A percentile compares a stretch with the other conserved stretches of the same genome.
Conservation (phyloP, 768 basidiomycete species). For the Rhizopogon vinicolor region DNA sequence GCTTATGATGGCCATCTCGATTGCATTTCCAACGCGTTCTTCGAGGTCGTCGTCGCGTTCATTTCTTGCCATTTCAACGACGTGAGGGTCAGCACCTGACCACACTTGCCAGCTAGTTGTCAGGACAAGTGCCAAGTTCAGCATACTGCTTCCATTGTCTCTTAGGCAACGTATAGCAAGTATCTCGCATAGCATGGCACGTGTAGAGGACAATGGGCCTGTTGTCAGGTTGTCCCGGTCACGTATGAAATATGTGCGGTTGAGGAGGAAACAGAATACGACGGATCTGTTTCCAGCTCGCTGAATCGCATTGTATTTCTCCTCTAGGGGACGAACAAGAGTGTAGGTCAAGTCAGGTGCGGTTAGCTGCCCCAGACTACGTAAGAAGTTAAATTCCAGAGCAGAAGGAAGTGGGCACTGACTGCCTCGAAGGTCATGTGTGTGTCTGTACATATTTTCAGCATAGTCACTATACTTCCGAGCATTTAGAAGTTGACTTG, state of each 20-base stretch:
- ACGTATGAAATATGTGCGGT: conserved; percentile 78
- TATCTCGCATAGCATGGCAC: conserved; percentile 86
- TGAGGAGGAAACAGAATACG: conserved; percentile 85
- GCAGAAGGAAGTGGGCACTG: conserved; percentile 19
- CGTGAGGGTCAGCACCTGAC: conserved; percentile 59
- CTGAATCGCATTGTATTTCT: conserved; percentile 79
- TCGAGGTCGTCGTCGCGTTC: conserved; percentile 70
- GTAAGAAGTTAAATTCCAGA: conserved; percentile 6
- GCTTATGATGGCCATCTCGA: conserved; percentile 88
- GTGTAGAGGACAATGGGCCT: conserved; percentile 61
- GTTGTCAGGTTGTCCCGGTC: conserved; percentile 67
- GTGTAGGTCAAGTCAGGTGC: conserved; percentile 90
- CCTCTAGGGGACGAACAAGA: conserved; percentile 79
- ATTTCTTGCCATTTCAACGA: conserved; percentile 54
- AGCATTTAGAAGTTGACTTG: conserved; percentile 21
- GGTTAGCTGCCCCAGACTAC: conserved; percentile 45
- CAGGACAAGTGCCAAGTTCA: conserved; percentile 64
- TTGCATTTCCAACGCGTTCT: conserved; percentile 83
- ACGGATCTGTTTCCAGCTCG: conserved; percentile 73
- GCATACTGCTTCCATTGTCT: conserved; percentile 61
- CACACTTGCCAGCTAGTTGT: conserved; percentile 83
- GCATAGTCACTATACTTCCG: background rate
- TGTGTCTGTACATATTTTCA: conserved; percentile 51
- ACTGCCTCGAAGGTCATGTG: conserved; percentile 81
- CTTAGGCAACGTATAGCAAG: conserved; percentile 79